Evolutionary conservation across 768 basidiomycete genomes (phyloP).

Genomic region (Tephrocybe sp.): DNA sequence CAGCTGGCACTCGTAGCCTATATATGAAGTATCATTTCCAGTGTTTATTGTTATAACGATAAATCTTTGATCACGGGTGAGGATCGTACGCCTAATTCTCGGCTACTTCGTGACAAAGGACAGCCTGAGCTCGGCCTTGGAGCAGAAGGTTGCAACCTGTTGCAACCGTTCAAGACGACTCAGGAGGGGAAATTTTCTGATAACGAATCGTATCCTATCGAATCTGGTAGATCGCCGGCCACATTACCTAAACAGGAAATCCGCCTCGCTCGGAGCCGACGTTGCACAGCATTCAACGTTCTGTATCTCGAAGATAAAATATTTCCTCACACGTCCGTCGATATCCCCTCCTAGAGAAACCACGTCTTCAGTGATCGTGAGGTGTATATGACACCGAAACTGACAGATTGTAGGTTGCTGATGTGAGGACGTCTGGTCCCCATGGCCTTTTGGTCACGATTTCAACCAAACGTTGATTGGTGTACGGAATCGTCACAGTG

Average conservation of each 20-base stretch:
- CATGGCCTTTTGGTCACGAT: conserved; percentile 6
- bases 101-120: too few relatives aligned
- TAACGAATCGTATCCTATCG: neutral
- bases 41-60: too few relatives aligned
- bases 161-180: too few relatives aligned
- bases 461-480: conserved; percentile 3
- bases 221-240: conserved; percentile 6
- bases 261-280: conserved; percentile 14
- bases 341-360: conserved; percentile 9
- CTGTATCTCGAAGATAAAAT: neutral
- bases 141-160: too few relatives aligned
- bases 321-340: conserved; percentile 8
- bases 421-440: conserved; percentile 2
- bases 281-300: conserved; percentile 1
- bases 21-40: too few relatives aligned
- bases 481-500: conserved; percentile 14
- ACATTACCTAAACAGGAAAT: neutral
- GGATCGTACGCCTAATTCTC: too few relatives aligned
- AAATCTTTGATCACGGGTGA: too few relatives aligned
- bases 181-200: too few relatives aligned
- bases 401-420: conserved; percentile 14
- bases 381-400: conserved; percentile 9
- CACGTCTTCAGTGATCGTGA: conserved; percentile 10
- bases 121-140: too few relatives aligned
- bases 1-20: too few relatives aligned